phyloP scores from a whole-genome alignment of 352 stramenopile species.

The Phytophthora syringae region DNA sequence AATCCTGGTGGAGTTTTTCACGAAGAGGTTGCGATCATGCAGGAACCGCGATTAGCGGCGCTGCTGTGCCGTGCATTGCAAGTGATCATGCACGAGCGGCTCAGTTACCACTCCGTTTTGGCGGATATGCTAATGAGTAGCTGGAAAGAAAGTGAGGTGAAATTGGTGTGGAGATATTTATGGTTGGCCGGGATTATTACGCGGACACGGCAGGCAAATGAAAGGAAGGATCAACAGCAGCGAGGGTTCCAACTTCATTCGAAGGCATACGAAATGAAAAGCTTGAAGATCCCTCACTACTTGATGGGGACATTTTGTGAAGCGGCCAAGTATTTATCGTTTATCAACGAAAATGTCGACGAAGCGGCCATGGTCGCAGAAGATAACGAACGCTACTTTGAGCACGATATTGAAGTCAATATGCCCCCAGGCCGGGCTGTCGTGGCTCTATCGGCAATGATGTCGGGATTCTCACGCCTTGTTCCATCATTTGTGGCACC shows the following conservation, averaged over 20 bases:
- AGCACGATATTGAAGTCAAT: slow-evolving; percentile 71
- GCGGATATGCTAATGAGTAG: slow-evolving; percentile 76
- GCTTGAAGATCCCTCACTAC: slow-evolving; percentile 68
- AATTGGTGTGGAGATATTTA: slow-evolving; percentile 86
- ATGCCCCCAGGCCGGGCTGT: slow-evolving; percentile 53
- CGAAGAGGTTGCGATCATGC: slow-evolving; percentile 64
- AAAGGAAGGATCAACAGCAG: slow-evolving; percentile 65
- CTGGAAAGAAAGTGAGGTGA: slow-evolving; percentile 79
- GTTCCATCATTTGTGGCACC: slow-evolving; percentile 47
- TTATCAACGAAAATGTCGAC: slow-evolving; percentile 74
- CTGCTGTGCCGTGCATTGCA: slow-evolving; percentile 77
- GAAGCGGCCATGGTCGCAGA: slow-evolving; percentile 52
- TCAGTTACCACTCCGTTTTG: slow-evolving; percentile 74
- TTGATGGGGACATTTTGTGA: slow-evolving; percentile 73
- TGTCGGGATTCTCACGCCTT: slow-evolving; percentile 51
- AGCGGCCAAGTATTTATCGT: slow-evolving; percentile 74
- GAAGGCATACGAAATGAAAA: slow-evolving; percentile 76
- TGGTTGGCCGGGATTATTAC: slow-evolving; percentile 83
- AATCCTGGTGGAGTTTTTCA: slow-evolving; percentile 77
- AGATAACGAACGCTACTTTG: slow-evolving; percentile 50
- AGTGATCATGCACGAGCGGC: slow-evolving; percentile 80
- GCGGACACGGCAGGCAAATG: slow-evolving; percentile 48
- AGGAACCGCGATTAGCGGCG: slow-evolving; percentile 66
- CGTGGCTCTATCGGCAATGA: slow-evolving; percentile 61
- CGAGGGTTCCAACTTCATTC: slow-evolving; percentile 78